Base-by-base conservation (phyloP, 2,329 filamentous ascomycete genomes). In the Endoconidiophora polonica region DNA sequence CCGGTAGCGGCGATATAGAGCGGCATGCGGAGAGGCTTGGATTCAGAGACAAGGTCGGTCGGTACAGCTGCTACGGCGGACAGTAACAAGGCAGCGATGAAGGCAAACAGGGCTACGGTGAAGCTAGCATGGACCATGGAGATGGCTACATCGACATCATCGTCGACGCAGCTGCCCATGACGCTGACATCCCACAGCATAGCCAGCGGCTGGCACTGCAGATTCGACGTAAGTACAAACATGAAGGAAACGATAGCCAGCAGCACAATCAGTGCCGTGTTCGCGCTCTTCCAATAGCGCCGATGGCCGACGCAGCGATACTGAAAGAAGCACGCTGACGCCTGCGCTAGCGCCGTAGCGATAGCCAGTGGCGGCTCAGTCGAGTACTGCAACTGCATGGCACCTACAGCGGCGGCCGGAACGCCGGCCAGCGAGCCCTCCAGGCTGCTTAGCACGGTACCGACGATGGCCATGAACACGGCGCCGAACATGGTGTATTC, bases 161-260 rank as follows among this genome's bases (percentile, higher is more conserved):
- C 18, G 12, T 59, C 57, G 58, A 62, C 63, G 52, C 65, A 67
- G 22, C 50, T 38, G 0, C 63, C 65, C 0, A 52, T 48, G 5
- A 60, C 57, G 1, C 44, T 40, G 1, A 59, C 55, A 10, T 62
- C 56, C 65, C 65, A 67, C 2, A 66, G 55, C 55, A 61, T 64
- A 50, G 62, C 60, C 37, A 66, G 55, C 38, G 65, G 65, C 3
- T 59, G 59, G 52, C 65, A 67, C 51, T 65, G 62, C 20, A 66
- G 55, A 49, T 64, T 60, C 5, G 59, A 58, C 18, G 62, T 59
- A 37, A 66, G 49, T 10, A 58, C 56, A 49, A 61, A 64, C 20
- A 57, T 58, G 18, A 63, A 50, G 48, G 62, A 64, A 23, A 63
- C 57, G 4, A 59, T 44, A 14, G 61, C 59, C 52, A 67, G 59